phyloP scores from a whole-genome alignment of 805 yeast genomes.

The Candida vaughaniae region DNA sequence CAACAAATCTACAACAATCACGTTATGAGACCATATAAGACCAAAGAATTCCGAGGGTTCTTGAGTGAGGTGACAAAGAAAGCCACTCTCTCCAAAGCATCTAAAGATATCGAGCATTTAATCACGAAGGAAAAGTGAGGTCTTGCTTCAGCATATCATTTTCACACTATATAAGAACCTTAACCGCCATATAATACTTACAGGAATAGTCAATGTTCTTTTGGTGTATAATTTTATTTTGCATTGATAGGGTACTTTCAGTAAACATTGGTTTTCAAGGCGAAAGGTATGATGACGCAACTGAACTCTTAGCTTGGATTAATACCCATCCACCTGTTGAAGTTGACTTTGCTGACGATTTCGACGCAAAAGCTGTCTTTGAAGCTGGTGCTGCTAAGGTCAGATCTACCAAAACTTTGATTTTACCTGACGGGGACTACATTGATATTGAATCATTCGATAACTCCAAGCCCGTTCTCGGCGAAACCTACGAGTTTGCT shows the following conservation, averaged over 20 bases:
- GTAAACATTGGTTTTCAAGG: no score
- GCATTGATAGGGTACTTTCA: no score
- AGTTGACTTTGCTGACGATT: constrained; percentile 11
- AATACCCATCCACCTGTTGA: constrained; percentile 4
- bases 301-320: constrained; percentile 5
- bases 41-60: constrained; percentile 1
- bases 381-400: constrained; percentile 15
- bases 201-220: no score
- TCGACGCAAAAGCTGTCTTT: constrained; percentile 11
- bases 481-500: constrained; percentile 5
- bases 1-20: constrained; percentile 12
- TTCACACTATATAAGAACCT: no score
- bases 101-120: constrained; percentile 2
- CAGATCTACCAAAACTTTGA: constrained; percentile 11
- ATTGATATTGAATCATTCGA: constrained; percentile 7
- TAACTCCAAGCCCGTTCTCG: background rate
- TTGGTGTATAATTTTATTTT: no score
- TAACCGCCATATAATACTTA: no score
- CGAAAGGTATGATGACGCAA: no score
- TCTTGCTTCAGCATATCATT: no score
- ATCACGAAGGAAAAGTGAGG: no score
- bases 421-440: constrained; percentile 12
- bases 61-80: constrained; percentile 2
- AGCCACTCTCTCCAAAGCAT: constrained; percentile 3
- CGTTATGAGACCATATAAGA: constrained; percentile 3